phyloP scores from a whole-genome alignment of 129 eudicot genomes.

The Helianthus tuberosus region DNA sequence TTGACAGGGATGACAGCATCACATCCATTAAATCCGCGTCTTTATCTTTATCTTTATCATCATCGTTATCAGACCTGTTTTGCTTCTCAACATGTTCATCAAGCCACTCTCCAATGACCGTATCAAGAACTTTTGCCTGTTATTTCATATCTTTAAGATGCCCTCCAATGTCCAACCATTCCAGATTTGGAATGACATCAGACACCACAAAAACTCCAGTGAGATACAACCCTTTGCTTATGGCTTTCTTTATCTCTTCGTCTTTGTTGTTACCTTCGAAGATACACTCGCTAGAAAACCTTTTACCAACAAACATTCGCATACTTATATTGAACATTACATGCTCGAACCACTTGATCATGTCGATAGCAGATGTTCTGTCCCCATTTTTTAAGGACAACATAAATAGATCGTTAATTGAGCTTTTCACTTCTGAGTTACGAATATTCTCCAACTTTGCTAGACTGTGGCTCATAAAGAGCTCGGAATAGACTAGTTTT shows the following conservation, averaged over 20 bases:
- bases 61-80: too few relatives aligned
- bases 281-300: not conserved
- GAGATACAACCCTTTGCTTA: not conserved
- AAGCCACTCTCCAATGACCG: too few relatives aligned
- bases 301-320: conserved; percentile 2
- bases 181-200: conserved; percentile 3
- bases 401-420: not conserved
- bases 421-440: conserved; percentile 10
- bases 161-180: conserved; percentile 23
- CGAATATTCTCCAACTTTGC: conserved; percentile 4
- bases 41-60: too few relatives aligned
- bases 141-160: conserved; percentile 8
- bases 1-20: conserved; percentile 6
- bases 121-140: conserved; percentile 9
- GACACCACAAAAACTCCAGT: conserved; percentile 16
- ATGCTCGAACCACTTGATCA: conserved; percentile 12
- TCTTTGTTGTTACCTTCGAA: not conserved
- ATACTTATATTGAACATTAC: conserved; percentile 1
- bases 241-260: not conserved
- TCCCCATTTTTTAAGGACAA: not conserved
- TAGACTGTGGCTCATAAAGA: conserved; percentile 1
- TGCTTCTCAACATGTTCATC: too few relatives aligned
- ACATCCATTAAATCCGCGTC: conserved; percentile 6
- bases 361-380: not conserved
- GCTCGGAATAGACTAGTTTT: conserved; percentile 9